These are phyloP conservation scores for Fusarium bactridioides DNA, from an alignment of 2,329 filamentous ascomycete species.

Conservation along the genomic window DNA sequence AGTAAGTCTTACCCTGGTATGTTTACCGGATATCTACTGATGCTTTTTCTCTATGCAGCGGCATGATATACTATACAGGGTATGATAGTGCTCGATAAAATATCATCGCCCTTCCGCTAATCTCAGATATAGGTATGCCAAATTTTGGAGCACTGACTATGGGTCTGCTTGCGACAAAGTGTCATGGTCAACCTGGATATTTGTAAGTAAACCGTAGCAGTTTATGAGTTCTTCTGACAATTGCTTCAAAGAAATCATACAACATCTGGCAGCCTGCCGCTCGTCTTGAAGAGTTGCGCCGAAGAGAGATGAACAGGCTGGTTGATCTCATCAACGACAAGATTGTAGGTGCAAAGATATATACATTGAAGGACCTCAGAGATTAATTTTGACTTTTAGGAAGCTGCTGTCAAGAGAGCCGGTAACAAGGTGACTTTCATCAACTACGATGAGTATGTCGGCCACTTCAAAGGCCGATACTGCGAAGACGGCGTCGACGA, in stretches of 20 bases:
- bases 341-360: neutral
- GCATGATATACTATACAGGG: conserved; percentile 20
- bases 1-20: neutral
- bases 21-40: neutral
- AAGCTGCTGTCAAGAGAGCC: neutral
- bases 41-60: fast-evolving
- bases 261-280: neutral
- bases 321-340: conserved; percentile 8
- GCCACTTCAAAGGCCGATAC: neutral
- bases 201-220: neutral
- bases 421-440: neutral
- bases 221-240: fast-evolving
- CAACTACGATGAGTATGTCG: conserved; percentile 5
- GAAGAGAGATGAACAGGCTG: neutral
- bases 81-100: neutral
- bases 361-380: fast-evolving
- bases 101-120: neutral
- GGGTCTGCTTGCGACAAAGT: neutral
- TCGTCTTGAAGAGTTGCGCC: neutral
- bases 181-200: conserved; percentile 10
- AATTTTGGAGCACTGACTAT: conserved; percentile 9
- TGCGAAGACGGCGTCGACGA: conserved; percentile 4
- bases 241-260: neutral
- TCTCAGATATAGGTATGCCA: neutral
- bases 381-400: neutral